These are phyloP conservation scores for Salinomyces thailandicus DNA, from an alignment of 2,329 filamentous ascomycete genomes.

Conservation along the genomic window DNA sequence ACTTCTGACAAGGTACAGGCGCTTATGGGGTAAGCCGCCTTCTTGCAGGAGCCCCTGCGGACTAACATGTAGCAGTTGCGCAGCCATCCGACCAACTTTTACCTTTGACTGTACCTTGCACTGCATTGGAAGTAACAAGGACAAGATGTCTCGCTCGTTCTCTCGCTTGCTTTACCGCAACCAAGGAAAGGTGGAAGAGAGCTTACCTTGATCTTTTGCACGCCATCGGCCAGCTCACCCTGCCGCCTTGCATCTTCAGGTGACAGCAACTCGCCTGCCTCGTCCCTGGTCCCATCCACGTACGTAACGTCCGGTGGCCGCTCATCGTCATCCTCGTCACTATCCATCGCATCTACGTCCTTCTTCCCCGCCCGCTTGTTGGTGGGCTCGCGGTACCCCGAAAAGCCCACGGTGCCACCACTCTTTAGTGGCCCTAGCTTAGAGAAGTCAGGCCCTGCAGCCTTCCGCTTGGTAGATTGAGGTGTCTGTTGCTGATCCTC, in stretches of 20 bases:
- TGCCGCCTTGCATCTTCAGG: slow-evolving; percentile 63
- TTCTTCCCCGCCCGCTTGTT: slow-evolving; percentile 44
- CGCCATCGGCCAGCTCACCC: slow-evolving; percentile 67
- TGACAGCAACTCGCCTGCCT: slow-evolving; percentile 44
- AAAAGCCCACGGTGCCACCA: slow-evolving; percentile 81
- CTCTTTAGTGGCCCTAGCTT: slow-evolving; percentile 75
- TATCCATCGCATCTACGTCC: slow-evolving; percentile 56
- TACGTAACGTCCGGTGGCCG: slow-evolving; percentile 54
- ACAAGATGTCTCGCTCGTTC: too few species aligned
- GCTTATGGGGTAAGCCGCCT: too few species aligned
- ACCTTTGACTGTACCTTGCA: too few species aligned
- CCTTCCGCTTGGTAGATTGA: slow-evolving; percentile 62
- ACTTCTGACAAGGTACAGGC: too few species aligned
- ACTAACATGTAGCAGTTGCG: too few species aligned
- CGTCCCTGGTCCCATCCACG: slow-evolving; percentile 49
- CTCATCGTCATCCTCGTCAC: slow-evolving; percentile 57
- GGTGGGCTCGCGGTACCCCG: slow-evolving; percentile 55
- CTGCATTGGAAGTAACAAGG: too few species aligned
- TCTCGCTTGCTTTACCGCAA: too few species aligned
- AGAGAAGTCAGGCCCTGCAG: slow-evolving; percentile 73
- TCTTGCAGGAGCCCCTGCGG: too few species aligned
- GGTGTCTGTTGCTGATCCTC: slow-evolving; percentile 50
- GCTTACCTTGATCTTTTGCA: slow-evolving; percentile 69
- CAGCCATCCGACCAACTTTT: too few species aligned
- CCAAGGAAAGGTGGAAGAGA: too few species aligned